These are phyloP conservation scores for Penicillium hordei DNA, from an alignment of 2,329 filamentous ascomycete genomes.

Conservation along the genomic window DNA sequence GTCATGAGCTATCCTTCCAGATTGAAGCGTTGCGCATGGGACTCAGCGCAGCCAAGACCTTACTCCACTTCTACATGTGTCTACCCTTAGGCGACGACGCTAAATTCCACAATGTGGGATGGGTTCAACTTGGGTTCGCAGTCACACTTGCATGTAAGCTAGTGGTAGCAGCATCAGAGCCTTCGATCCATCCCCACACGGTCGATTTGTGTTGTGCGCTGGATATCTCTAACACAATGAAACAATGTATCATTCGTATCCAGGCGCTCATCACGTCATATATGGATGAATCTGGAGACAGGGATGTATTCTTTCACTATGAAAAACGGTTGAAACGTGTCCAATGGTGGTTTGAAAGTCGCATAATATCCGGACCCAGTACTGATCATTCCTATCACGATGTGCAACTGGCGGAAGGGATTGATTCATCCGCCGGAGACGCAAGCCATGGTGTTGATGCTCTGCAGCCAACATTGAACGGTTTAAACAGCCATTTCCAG, in stretches of 20 bases:
- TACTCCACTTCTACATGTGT: too few relatives aligned
- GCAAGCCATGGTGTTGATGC: background rate
- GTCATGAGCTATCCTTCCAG: too few relatives aligned
- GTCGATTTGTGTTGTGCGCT: too few relatives aligned
- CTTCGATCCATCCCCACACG: too few relatives aligned
- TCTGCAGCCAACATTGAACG: background rate
- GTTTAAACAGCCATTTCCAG: background rate
- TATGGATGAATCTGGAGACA: background rate
- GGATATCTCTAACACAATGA: too few relatives aligned
- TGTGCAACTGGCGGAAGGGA: background rate
- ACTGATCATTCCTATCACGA: background rate
- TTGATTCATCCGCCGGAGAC: background rate
- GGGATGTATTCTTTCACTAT: background rate
- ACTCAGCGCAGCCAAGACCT: too few relatives aligned
- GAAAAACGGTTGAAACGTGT: background rate
- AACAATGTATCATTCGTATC: conserved; percentile 4
- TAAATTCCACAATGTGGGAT: too few relatives aligned
- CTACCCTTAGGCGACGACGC: too few relatives aligned
- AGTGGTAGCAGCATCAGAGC: too few relatives aligned
- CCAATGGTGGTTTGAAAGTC: background rate
- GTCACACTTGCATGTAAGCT: too few relatives aligned
- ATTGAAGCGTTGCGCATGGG: too few relatives aligned
- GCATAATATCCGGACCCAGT: background rate
- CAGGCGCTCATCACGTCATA: conserved; percentile 6
- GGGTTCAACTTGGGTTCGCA: too few relatives aligned